Evolutionary conservation across 139 green algal species (phyloP), one percentile per base, ranked within the genome.

Genomic region (Tetraselmis chui): DNA sequence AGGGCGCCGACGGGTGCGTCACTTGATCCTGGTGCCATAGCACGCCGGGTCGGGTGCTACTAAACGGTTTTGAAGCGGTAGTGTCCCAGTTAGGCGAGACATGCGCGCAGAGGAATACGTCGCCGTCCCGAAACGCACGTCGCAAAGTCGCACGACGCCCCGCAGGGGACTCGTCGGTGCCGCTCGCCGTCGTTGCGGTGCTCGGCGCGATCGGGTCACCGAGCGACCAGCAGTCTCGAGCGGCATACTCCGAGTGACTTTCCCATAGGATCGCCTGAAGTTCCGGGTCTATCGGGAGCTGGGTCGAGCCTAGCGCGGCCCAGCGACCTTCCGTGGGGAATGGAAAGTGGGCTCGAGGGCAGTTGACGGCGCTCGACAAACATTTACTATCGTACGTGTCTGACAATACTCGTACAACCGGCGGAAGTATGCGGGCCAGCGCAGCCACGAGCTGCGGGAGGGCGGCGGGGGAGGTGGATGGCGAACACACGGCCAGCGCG

Each of bases 291-390:
- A 82, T 23, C 77, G 82, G 30, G 22, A 85, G 32, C 58, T 78
- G 32, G n/a, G 2, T 23, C 2, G 82, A 77, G 31, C 82, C 82
- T 1, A 85, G 30, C 30, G 77, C 28, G 0, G 82, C 25, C 82
- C 82, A 85, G n/a, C 82, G 24, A 24, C 79, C 79, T 23, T 30
- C 23, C 2, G 32, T 79, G 1, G 82, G 82, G 59, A 85, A 85
- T 1, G 82, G 82, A 58, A 85, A 85, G 82, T 85, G 82, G 29
- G 77, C 29, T 1, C 82, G 59, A 1, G 82, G 82, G n/a, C 32
- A 83, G 32, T 85, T 85, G 23, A 28, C 59, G 1, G 82, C 77
- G 25, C 27, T 0, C 5, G 28, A 29, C 1, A 75, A 79, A 0
- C 29, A 81, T 11, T 76, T 29, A 2, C 1, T 30, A 24, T 58